These are phyloP conservation scores for Heliamphora pulchella DNA, from an alignment of 179 eudicot genomes.

Conservation along the genomic window DNA sequence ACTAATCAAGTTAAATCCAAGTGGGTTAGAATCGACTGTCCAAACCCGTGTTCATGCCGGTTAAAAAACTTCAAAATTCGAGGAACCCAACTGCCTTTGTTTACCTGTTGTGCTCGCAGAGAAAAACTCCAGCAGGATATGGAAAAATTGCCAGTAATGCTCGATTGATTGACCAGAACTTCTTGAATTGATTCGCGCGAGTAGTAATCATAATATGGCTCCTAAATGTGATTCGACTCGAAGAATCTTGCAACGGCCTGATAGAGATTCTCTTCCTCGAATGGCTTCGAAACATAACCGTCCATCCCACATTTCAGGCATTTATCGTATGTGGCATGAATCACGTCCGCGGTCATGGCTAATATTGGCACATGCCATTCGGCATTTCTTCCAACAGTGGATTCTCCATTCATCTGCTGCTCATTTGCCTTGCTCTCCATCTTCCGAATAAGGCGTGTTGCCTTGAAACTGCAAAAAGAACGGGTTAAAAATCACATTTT, in stretches of 20 bases:
- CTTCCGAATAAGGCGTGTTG: slow-evolving; percentile 43
- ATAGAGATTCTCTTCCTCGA: slow-evolving; percentile 56
- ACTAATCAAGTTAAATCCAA: slow-evolving; percentile 16
- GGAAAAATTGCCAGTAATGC: slow-evolving; percentile 23
- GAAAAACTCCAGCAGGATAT: slow-evolving; percentile 15
- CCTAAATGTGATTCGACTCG: slow-evolving; percentile 24
- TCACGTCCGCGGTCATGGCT: slow-evolving; percentile 75
- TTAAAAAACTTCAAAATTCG: not conserved
- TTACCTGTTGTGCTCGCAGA: not conserved
- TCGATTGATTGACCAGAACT: not conserved
- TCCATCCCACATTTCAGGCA: slow-evolving; percentile 63
- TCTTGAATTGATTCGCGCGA: not conserved
- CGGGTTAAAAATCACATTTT: not conserved
- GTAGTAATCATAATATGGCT: not conserved
- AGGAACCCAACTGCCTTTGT: not conserved
- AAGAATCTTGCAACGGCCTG: slow-evolving; percentile 55
- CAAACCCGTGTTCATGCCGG: not conserved
- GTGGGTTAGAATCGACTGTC: slow-evolving; percentile 17
- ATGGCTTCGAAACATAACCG: slow-evolving; percentile 65
- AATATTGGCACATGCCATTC: slow-evolving; percentile 53
- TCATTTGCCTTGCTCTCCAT: slow-evolving; percentile 44
- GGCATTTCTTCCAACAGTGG: slow-evolving; percentile 15
- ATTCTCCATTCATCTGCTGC: slow-evolving; percentile 15
- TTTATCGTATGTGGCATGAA: slow-evolving; percentile 59
- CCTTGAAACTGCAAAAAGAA: slow-evolving; percentile 46